These are phyloP conservation scores for Daldinia sp. DNA, from an alignment of 2,329 filamentous ascomycete species.

Conservation along the genomic window DNA sequence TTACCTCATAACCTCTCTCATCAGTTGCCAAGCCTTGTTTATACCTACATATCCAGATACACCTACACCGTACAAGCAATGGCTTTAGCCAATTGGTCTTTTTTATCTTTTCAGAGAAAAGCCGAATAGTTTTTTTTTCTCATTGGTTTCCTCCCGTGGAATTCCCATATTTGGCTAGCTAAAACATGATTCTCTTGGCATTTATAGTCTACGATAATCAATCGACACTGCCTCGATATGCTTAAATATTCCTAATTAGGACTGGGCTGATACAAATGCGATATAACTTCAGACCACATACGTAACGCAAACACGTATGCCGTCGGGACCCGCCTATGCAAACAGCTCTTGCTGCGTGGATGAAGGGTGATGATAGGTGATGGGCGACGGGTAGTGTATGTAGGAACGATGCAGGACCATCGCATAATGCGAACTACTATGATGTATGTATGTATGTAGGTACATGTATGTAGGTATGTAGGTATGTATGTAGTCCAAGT, in stretches of 20 bases:
- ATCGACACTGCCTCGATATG: constrained; percentile 1
- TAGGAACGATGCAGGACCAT: background rate
- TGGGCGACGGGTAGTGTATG: background rate
- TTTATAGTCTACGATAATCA: background rate
- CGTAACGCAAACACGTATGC: constrained; percentile 21
- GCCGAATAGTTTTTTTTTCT: no score
- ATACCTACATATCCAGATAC: background rate
- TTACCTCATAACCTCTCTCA: background rate
- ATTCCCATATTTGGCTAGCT: constrained; percentile 22
- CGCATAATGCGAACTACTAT: constrained; percentile 1
- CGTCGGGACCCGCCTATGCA: constrained; percentile 8
- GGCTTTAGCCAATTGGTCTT: background rate
- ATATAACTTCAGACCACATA: constrained; percentile 20
- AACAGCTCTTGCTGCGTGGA: background rate
- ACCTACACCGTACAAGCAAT: background rate
- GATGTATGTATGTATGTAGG: background rate
- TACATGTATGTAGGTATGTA: no score
- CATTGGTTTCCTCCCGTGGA: no score
- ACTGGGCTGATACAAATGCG: constrained; percentile 5
- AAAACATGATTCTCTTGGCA: background rate
- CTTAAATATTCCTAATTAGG: background rate
- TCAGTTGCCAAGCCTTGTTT: constrained; percentile 4
- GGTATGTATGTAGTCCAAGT: background rate
- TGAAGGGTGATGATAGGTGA: background rate
- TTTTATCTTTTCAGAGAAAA: no score